Evolutionary conservation across 2,329 filamentous ascomycete genomes (phyloP), one percentile per base, ranked within the genome.

Genomic region (Xylaria sp.): DNA sequence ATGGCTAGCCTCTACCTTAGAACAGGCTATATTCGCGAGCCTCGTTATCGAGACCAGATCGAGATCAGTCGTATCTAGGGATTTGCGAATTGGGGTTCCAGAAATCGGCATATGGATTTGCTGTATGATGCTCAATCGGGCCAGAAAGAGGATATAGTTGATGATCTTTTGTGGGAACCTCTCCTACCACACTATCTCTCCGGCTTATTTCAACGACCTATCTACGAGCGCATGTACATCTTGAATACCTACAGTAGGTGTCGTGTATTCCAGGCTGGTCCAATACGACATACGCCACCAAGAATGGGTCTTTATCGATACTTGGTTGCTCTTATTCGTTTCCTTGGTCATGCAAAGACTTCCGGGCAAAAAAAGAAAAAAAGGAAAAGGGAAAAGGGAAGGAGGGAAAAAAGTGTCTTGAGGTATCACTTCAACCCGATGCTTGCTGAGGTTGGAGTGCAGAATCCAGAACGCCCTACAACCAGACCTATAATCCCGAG

Each of bases 71-170:
- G 37, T 25, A 35, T n/a, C n/a, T n/a, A 35, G 4, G 27, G 43
- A 37, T 57, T 57, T 47, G 21, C n/a, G 35, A 58, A 58, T 19
- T 29, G 19, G 29, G 27, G 17, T 44, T 33, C 43, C 29, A 58
- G 48, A 58, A 51, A 38, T 33, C 44, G 51, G 51, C 38, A 54
- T 63, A 55, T 59, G 35, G 44, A 37, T 55, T n/a, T 54, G 27
- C 55, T 60, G 60, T 60, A 55, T 2, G 55, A 19, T n/a, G 60
- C 60, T 52, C 51, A 37, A 60, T 63, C 38, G 49, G 60, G 60
- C 43, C 31, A 54, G 11, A 6, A 27, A 33, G 48, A 47, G 54
- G 35, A 35, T 23, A 11, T 35, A 49, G 46, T 31, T 51, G 27
- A 19, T 29, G 21, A 10, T 38, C 31, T 25, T 17, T n/a, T 27